Percentiles rank a stretch among this genome's conserved stretches.
Evolutionary conservation across 164 flowering plant genomes (phyloP).

Genomic region (Warburgia ugandensis): DNA sequence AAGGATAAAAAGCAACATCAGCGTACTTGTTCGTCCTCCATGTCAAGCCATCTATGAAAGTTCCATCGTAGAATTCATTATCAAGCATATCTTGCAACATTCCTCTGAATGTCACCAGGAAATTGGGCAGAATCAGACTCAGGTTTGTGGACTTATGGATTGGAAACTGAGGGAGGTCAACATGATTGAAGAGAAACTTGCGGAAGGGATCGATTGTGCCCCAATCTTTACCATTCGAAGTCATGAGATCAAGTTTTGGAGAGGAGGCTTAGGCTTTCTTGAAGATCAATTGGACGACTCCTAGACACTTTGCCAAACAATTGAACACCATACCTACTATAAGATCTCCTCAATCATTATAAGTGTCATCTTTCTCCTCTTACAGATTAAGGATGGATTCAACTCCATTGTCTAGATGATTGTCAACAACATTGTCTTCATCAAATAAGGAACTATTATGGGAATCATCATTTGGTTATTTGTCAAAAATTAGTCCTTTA

Average conservation of each 20-base stretch:
- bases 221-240: constrained; percentile 64
- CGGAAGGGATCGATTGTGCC: constrained; percentile 65
- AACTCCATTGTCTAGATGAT: too few relatives aligned
- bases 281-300: constrained; percentile 77
- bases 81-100: constrained; percentile 95
- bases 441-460: too few relatives aligned
- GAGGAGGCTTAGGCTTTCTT: constrained; percentile 45
- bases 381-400: too few relatives aligned
- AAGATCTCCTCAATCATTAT: too few relatives aligned
- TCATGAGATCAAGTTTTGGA: constrained; percentile 39
- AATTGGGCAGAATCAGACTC: constrained; percentile 46
- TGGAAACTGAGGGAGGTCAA: constrained; percentile 65
- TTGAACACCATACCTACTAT: constrained; percentile 79
- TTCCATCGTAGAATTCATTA: constrained; percentile 80
- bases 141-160: constrained; percentile 37
- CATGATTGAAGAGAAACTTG: constrained; percentile 47
- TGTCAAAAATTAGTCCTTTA: too few relatives aligned
- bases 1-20: constrained; percentile 55
- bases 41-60: constrained; percentile 66
- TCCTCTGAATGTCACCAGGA: constrained; percentile 74
- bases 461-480: too few relatives aligned
- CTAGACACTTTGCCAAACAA: constrained; percentile 77
- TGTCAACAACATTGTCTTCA: too few relatives aligned
- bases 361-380: too few relatives aligned
- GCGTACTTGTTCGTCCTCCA: constrained; percentile 86